These are phyloP conservation scores for Middelhovenomyces tepae DNA, from an alignment of 805 yeast species.

Conservation along the genomic window DNA sequence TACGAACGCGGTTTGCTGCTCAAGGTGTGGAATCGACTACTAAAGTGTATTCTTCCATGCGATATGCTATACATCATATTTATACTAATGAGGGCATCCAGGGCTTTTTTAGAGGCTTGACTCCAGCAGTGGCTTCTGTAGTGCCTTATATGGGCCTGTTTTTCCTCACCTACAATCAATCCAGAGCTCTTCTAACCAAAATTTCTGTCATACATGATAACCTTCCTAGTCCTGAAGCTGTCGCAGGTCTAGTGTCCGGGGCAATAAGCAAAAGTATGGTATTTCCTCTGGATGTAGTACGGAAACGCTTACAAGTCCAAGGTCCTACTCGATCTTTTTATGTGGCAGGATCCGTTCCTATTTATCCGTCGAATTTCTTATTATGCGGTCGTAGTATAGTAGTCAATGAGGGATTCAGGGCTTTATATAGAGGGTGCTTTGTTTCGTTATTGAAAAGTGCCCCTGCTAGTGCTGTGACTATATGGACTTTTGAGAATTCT, in stretches of 20 bases:
- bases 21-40: slow-evolving; percentile 28
- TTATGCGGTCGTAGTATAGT: slow-evolving; percentile 34
- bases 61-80: slow-evolving; percentile 27
- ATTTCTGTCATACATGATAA: slow-evolving; percentile 10
- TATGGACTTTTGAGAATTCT: slow-evolving; percentile 50
- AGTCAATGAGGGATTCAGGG: slow-evolving; percentile 49
- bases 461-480: slow-evolving; percentile 56
- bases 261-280: slow-evolving; percentile 59
- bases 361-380: slow-evolving; percentile 19
- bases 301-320: slow-evolving; percentile 68
- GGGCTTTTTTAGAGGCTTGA: slow-evolving; percentile 44
- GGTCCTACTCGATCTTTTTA: slow-evolving; percentile 24
- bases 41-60: slow-evolving; percentile 20
- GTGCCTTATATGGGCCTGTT: slow-evolving; percentile 66
- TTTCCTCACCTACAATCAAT: slow-evolving; percentile 56
- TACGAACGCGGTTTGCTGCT: slow-evolving; percentile 80
- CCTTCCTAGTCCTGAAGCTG: slow-evolving; percentile 34
- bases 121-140: slow-evolving; percentile 48
- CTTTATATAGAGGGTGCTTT: slow-evolving; percentile 66
- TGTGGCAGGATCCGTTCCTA: slow-evolving; percentile 16
- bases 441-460: slow-evolving; percentile 70
- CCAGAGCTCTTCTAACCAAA: slow-evolving; percentile 29
- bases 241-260: slow-evolving; percentile 73
- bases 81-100: slow-evolving; percentile 33
- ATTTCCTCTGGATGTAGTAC: slow-evolving; percentile 78